Percentiles rank a stretch among this genome's conserved stretches.
phyloP scores from a whole-genome alignment of 2,329 filamentous ascomycete genomes.

The Fusarium palustre region DNA sequence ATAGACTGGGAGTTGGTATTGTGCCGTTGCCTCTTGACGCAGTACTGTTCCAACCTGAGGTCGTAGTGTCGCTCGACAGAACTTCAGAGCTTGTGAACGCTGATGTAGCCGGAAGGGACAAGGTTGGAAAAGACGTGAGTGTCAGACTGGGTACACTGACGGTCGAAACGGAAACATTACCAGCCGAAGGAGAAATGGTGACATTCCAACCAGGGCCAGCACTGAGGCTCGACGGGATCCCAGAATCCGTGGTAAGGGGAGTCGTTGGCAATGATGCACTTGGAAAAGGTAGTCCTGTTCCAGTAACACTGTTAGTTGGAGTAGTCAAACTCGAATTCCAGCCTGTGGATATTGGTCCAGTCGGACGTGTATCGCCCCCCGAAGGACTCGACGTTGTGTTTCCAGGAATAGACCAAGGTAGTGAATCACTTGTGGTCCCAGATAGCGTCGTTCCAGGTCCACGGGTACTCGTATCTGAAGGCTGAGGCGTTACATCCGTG shows the following conservation, averaged over 20 bases:
- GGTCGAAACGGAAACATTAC: not conserved
- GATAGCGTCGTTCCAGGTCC: slow-evolving; percentile 19
- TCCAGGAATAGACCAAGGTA: slow-evolving; percentile 23
- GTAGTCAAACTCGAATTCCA: slow-evolving; percentile 34
- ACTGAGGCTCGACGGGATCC: not conserved
- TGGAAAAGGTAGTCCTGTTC: not conserved
- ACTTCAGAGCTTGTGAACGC: not conserved
- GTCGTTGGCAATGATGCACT: not conserved
- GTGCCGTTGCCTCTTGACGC: not conserved
- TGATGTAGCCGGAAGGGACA: not conserved
- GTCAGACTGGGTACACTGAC: slow-evolving; percentile 5
- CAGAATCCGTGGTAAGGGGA: not conserved
- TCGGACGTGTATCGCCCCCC: slow-evolving; percentile 23
- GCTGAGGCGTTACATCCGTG: not conserved
- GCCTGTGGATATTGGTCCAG: slow-evolving; percentile 8
- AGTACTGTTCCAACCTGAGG: slow-evolving; percentile 7
- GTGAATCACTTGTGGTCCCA: slow-evolving; percentile 8
- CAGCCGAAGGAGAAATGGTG: not conserved
- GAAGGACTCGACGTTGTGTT: slow-evolving; percentile 21
- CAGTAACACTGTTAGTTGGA: slow-evolving; percentile 1
- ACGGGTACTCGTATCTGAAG: slow-evolving; percentile 6
- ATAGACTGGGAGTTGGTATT: not conserved
- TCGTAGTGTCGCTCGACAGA: not conserved
- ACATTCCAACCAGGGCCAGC: slow-evolving; percentile 6
- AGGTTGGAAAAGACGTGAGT: not conserved